These are phyloP conservation scores for sunflower (Helianthus annuus) DNA, from an alignment of 129 eudicot genomes.

Conservation along the genomic window DNA sequence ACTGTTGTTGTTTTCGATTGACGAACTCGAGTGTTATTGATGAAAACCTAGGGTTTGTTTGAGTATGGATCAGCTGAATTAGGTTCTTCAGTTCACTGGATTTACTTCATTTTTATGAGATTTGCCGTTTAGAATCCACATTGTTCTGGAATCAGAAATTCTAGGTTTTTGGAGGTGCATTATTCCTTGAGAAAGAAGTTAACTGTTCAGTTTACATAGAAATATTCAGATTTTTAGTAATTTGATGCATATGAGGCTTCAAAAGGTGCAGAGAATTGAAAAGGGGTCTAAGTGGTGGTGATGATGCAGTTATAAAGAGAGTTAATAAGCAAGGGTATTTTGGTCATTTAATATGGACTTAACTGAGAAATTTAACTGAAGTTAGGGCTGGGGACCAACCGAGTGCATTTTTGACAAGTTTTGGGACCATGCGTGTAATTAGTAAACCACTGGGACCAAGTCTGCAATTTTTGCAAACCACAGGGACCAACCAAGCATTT, in stretches of 20 bases:
- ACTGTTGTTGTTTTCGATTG: conserved; percentile 17
- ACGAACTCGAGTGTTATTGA: conserved; percentile 17
- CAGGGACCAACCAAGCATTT: no score
- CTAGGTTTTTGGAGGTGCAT: conserved; percentile 3
- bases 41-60: conserved; percentile 21
- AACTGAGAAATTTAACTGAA: no score
- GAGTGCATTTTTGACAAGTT: no score
- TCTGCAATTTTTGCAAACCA: no score
- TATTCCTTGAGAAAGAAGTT: neutral
- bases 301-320: no score
- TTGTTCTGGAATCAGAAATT: conserved; percentile 13
- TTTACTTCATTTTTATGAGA: neutral
- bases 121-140: conserved; percentile 10
- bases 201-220: neutral
- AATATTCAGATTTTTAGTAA: conserved; percentile 2
- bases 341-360: no score
- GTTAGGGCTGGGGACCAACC: no score
- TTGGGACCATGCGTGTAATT: no score
- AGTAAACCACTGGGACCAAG: no score
- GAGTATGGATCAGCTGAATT: conserved; percentile 8
- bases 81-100: conserved; percentile 4
- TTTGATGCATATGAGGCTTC: conserved; percentile 66
- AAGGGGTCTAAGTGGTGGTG: no score
- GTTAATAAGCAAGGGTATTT: no score
- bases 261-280: no score